A percentile compares a stretch with the other conserved stretches of the same genome.
Conservation (phyloP, 2,329 filamentous ascomycete genomes). For the Saccharata proteae region DNA sequence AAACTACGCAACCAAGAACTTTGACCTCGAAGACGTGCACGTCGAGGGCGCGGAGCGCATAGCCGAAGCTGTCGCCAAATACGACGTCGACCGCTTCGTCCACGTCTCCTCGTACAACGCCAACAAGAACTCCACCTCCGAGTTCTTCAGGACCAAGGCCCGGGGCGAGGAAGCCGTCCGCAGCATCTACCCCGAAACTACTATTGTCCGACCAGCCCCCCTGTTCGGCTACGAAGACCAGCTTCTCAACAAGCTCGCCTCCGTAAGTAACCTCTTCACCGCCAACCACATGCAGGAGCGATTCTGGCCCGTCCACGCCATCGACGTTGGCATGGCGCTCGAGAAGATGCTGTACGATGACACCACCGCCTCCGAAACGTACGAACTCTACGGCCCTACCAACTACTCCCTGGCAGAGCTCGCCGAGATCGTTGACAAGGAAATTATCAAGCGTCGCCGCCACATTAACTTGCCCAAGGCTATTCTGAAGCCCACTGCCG, state of each 20-base stretch:
- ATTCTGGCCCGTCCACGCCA: constrained; percentile 82
- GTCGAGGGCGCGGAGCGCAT: constrained; percentile 88
- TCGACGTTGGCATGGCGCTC: constrained; percentile 80
- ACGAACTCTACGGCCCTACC: constrained; percentile 85
- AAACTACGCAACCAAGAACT: constrained; percentile 97
- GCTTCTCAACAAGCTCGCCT: constrained; percentile 74
- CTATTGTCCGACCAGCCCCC: constrained; percentile 85
- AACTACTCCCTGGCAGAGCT: constrained; percentile 86
- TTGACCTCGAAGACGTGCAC: constrained; percentile 82
- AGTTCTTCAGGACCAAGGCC: constrained; percentile 87
- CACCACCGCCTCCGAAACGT: constrained; percentile 79
- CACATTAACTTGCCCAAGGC: constrained; percentile 85
- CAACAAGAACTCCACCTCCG: constrained; percentile 63
- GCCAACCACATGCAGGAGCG: constrained; percentile 88
- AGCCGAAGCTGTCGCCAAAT: constrained; percentile 87
- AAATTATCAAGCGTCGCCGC: constrained; percentile 80
- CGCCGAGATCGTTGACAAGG: constrained; percentile 73
- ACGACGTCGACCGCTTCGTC: constrained; percentile 92
- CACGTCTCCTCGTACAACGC: constrained; percentile 95
- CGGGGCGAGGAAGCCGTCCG: constrained; percentile 73
- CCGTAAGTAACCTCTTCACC: constrained; percentile 69
- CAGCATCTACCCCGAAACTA: constrained; percentile 89
- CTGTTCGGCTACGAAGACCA: constrained; percentile 94
- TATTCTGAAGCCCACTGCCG: constrained; percentile 62
- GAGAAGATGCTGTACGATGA: constrained; percentile 89